Base-by-base conservation (phyloP, 2,329 filamentous ascomycete genomes). In the Sporothrix inflata region DNA sequence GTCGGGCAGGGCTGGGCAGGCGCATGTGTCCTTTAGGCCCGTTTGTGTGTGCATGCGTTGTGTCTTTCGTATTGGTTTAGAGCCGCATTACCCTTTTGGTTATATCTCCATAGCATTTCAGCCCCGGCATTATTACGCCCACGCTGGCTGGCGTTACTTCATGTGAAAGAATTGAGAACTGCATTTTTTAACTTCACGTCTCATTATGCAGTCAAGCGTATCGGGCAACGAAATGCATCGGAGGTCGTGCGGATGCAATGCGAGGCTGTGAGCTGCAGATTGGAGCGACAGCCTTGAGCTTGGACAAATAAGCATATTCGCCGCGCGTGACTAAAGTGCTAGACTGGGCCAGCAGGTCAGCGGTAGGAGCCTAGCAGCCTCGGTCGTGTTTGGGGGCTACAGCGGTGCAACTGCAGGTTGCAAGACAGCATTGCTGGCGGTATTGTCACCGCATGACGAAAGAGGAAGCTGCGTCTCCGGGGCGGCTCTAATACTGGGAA, bases 221-320 rank as follows among this genome's bases (percentile, higher is more conserved):
- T 11, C 27, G 55, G 55, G 55, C 55, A 60, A 60, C 27, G 55
- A 7, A 14, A 24, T 11, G 30, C 30, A 34, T 34, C 51, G 3
- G 21, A 11, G 12, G n/a, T 27, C 12, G 40, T 49, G 61, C 1
- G 16, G 24, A 1, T 21, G 65, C 11, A 53, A 68, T 68, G 45
- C 65, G 47, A 68, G 45, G 65, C 45, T 51, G 65, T 34, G 45
- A 19, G 8, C 16, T 49, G 42, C 63, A 53, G 47, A 68, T 68
- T 21, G 9, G 19, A 34, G 47, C 12, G 19, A 27, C 65, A 68
- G 65, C 45, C 27, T 34, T 27, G 27, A 40, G 4, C 19, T 19
- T 47, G 42, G 12, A 45, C 42, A 14, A 34, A 34, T 34, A 34
- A 34, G 30, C 30, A 34, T 34, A 34, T 34, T 6, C 30, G 30